Percentiles rank a stretch among this genome's conserved stretches.
Evolutionary conservation across 2,329 filamentous ascomycete genomes (phyloP).

Genomic region (Aspergillus tubingensis): DNA sequence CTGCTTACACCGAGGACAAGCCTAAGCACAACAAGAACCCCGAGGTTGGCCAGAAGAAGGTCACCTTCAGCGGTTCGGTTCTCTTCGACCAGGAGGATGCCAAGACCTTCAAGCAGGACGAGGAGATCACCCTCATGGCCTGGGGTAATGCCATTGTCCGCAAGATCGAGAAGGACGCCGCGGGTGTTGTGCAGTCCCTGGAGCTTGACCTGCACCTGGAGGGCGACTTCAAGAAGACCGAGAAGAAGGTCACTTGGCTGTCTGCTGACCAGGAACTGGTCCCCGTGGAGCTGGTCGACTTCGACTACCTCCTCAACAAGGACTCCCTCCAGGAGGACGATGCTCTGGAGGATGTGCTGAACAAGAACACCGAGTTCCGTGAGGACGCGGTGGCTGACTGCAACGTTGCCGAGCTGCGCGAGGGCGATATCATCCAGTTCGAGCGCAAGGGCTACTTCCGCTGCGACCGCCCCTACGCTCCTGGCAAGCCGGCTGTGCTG

Average conservation of each 20-base stretch:
- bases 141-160: conserved; percentile 70
- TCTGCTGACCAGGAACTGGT: conserved; percentile 75
- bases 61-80: conserved; percentile 73
- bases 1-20: conserved; percentile 69
- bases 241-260: conserved; percentile 97
- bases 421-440: conserved; percentile 90
- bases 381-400: conserved; percentile 77
- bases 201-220: conserved; percentile 86
- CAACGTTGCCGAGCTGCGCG: conserved; percentile 76
- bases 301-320: conserved; percentile 93
- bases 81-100: conserved; percentile 86
- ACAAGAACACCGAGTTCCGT: conserved; percentile 71
- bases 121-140: conserved; percentile 95
- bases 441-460: conserved; percentile 92
- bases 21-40: conserved; percentile 89
- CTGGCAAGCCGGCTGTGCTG: conserved; percentile 63
- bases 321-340: conserved; percentile 91
- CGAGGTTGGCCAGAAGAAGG: conserved; percentile 80
- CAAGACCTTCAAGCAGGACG: conserved; percentile 74
- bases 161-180: conserved; percentile 52
- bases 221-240: conserved; percentile 91
- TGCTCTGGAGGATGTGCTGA: conserved; percentile 79
- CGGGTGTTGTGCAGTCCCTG: conserved; percentile 65
- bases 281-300: conserved; percentile 84
- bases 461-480: conserved; percentile 66